Percentiles rank a stretch among this genome's conserved stretches.
Evolutionary conservation across 2,329 filamentous ascomycete genomes (phyloP).

Genomic region (Fusarium nygamai): DNA sequence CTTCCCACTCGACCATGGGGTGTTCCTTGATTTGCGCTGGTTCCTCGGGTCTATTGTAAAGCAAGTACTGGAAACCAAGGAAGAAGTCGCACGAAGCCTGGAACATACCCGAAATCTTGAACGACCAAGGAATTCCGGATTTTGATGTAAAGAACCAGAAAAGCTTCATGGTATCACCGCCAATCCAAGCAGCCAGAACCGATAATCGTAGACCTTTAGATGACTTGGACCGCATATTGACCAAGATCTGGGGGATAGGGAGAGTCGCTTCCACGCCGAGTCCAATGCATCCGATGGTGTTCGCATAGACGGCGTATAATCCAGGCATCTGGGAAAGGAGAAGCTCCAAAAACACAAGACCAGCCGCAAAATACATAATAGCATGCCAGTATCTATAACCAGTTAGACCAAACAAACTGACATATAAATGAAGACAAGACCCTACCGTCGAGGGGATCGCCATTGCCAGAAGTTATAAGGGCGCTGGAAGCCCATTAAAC

Average conservation of each 20-base stretch:
- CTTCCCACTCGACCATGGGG: slow-evolving; percentile 49
- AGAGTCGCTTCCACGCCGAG: slow-evolving; percentile 83
- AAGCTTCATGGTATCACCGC: slow-evolving; percentile 87
- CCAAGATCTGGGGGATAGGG: slow-evolving; percentile 79
- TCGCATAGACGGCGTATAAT: slow-evolving; percentile 73
- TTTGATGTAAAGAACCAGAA: slow-evolving; percentile 82
- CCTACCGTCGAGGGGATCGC: slow-evolving; percentile 74
- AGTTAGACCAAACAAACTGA: not conserved
- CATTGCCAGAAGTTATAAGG: slow-evolving; percentile 88
- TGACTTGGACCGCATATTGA: slow-evolving; percentile 74
- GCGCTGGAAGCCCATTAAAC: slow-evolving; percentile 55
- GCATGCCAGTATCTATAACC: slow-evolving; percentile 78
- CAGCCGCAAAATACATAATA: slow-evolving; percentile 72
- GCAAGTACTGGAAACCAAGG: slow-evolving; percentile 77
- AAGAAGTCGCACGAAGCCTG: slow-evolving; percentile 81
- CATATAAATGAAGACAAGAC: slow-evolving; percentile 19
- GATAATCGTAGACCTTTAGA: slow-evolving; percentile 82
- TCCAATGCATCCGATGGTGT: slow-evolving; percentile 76
- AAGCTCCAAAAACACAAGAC: slow-evolving; percentile 72
- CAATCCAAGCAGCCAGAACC: slow-evolving; percentile 80
- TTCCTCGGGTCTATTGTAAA: slow-evolving; percentile 68
- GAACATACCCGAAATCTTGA: slow-evolving; percentile 85
- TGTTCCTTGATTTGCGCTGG: slow-evolving; percentile 51
- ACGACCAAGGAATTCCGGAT: slow-evolving; percentile 77
- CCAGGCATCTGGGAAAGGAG: slow-evolving; percentile 67